These are phyloP conservation scores for Claviceps lovelessii DNA, from an alignment of 2,329 filamentous ascomycete genomes.

Conservation along the genomic window DNA sequence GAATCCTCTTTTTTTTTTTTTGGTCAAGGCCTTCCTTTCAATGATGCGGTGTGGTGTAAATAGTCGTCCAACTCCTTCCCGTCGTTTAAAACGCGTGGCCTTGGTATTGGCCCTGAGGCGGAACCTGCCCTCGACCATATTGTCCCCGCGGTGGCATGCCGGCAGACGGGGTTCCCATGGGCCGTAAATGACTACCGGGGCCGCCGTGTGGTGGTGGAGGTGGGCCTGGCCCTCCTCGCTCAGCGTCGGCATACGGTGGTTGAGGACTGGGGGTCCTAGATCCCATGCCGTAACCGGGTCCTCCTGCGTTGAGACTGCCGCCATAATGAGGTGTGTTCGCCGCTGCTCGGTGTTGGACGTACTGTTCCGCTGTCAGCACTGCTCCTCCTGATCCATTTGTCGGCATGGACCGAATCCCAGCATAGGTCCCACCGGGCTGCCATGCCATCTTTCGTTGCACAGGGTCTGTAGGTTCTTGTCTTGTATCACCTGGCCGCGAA, in stretches of 20 bases:
- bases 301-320: conserved; percentile 41
- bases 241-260: conserved; percentile 13
- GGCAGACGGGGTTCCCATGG: conserved; percentile 15
- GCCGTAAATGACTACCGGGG: conserved; percentile 19
- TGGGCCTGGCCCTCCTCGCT: conserved; percentile 8
- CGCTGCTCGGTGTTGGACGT: conserved; percentile 61
- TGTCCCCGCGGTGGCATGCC: conserved; percentile 19
- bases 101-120: conserved; percentile 19
- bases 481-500: conserved; percentile 22
- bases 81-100: conserved; percentile 21
- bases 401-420: conserved; percentile 24
- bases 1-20: background rate
- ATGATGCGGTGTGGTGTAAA: background rate
- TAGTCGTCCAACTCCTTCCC: background rate
- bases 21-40: background rate
- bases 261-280: conserved; percentile 16
- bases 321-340: conserved; percentile 41
- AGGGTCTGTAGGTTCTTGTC: conserved; percentile 37
- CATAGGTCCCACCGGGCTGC: conserved; percentile 54
- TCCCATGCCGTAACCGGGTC: conserved; percentile 13
- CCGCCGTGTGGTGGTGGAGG: conserved; percentile 11
- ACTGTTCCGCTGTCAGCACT: conserved; percentile 64
- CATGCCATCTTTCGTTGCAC: conserved; percentile 56
- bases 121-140: conserved; percentile 11
- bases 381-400: conserved; percentile 14